Percentiles rank a stretch among this genome's conserved stretches.
Conservation (phyloP, 257 asterid species). For the Rubia yunnanensis region DNA sequence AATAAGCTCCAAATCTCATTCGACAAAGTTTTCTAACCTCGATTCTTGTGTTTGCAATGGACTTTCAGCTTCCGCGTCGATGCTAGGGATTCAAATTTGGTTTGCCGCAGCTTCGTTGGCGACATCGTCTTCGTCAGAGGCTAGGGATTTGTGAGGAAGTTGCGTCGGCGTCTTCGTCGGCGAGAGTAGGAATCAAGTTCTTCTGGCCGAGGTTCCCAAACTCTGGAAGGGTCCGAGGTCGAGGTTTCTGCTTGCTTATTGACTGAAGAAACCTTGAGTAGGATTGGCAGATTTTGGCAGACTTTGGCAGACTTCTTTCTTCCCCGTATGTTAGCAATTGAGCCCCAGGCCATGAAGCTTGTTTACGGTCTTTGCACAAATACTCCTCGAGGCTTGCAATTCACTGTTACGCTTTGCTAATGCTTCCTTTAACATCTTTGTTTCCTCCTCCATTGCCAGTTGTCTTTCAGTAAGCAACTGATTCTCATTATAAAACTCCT, state of each 20-base stretch:
- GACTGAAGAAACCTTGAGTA: conserved; percentile 28
- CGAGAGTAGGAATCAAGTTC: too few species aligned
- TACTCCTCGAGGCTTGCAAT: conserved; percentile 64
- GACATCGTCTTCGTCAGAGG: too few species aligned
- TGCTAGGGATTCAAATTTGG: conserved; percentile 46
- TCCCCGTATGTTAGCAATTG: conserved; percentile 51
- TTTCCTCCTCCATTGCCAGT: conserved; percentile 85
- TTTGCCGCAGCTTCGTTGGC: conserved; percentile 71
- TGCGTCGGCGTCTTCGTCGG: too few species aligned
- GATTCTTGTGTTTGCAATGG: too few species aligned
- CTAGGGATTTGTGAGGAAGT: too few species aligned
- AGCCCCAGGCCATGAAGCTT: conserved; percentile 66
- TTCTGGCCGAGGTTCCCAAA: too few species aligned
- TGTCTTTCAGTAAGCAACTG: conserved; percentile 69
- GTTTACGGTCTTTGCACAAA: conserved; percentile 67
- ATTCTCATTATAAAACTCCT: too few species aligned
- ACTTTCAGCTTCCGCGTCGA: too few species aligned
- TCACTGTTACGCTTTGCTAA: conserved; percentile 84
- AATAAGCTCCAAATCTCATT: too few species aligned
- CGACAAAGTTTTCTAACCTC: too few species aligned
- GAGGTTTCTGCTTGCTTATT: conserved; percentile 38
- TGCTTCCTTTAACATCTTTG: conserved; percentile 88
- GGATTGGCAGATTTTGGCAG: conserved; percentile 24
- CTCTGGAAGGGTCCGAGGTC: conserved; percentile 64
- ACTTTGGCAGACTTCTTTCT: conserved; percentile 35